Base-by-base conservation (phyloP, 768 basidiomycete species). In the Mrakia blollopis region DNA sequence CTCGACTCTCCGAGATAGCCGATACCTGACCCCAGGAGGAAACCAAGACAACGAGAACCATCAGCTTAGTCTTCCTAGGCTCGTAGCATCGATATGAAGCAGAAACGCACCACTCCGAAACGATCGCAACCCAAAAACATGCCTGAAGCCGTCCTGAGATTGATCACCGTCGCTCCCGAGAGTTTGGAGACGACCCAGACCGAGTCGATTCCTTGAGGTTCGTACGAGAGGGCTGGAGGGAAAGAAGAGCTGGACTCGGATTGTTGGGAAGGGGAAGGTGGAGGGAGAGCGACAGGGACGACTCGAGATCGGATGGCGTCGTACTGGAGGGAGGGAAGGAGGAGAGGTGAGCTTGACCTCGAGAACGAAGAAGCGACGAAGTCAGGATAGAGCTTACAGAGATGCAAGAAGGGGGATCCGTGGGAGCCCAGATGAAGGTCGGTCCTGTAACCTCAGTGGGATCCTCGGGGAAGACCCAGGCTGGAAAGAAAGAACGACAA, bases 121-220 rank as follows among this genome's bases (percentile, higher is more conserved):
- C 89, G 87, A 85, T 95, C 92, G 84, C 91, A 92, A 11, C 92
- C 93, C 67, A 97, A 85, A 83, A 94, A 97, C 84, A 94, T 94
- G 14, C 92, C 92, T 82, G 91, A 76, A 2, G 81, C 81, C 47
- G 92, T 92, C 30, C 94, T 89, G 77, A 96, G 85, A 82, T 95
- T 96, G 82, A 96, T 88, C 16, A 92, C 92, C 8, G 89, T 83
- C 28, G 93, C 89, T 47, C 93, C 93, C 57, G 92, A 91, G 30
- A 95, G 88, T 67, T 92, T 89, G 39, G 93, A 94, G 32, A 87
- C 88, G 21, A 96, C 94, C 93, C 93, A 96, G 18, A 96, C 93
- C 81, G 95, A 93, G 28, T 91, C 86, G 44, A 94, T 91, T 78
- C 95, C 93, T 0, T 88, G 87, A 6, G 94, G 94, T 14, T 86